phyloP scores from a whole-genome alignment of 805 yeast genomes.

The Ogataea populi-albae region DNA sequence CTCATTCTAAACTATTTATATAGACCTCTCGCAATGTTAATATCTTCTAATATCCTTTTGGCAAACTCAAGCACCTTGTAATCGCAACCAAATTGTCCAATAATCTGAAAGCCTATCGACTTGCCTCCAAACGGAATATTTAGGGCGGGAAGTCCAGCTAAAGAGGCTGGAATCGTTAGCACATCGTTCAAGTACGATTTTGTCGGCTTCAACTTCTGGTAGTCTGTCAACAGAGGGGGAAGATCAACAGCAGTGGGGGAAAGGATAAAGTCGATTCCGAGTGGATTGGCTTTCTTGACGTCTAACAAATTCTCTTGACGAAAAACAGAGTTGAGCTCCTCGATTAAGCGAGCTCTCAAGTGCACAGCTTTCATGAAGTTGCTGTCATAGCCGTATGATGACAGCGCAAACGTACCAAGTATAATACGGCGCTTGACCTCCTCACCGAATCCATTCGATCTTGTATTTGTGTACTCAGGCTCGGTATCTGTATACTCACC shows the following conservation, averaged over 20 bases:
- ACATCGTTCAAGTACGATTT: constrained; percentile 77
- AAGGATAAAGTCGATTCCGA: constrained; percentile 65
- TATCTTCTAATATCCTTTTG: background rate
- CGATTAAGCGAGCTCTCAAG: constrained; percentile 56
- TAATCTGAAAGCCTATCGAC: constrained; percentile 70
- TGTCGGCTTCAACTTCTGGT: constrained; percentile 36
- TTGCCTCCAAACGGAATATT: constrained; percentile 59
- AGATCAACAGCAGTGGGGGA: constrained; percentile 65
- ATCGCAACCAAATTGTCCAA: constrained; percentile 88
- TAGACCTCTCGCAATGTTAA: too few species aligned
- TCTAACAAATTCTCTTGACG: constrained; percentile 42
- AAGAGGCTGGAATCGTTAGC: constrained; percentile 83
- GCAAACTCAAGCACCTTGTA: constrained; percentile 46
- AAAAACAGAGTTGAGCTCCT: constrained; percentile 68
- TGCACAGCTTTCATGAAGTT: constrained; percentile 76
- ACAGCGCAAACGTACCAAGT: constrained; percentile 82
- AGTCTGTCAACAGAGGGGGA: constrained; percentile 41
- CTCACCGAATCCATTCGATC: constrained; percentile 66
- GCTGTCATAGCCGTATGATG: constrained; percentile 67
- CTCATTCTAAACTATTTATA: too few species aligned
- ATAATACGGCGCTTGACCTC: constrained; percentile 84
- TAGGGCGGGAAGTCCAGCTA: constrained; percentile 88
- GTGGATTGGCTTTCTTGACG: constrained; percentile 14
- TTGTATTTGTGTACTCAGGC: constrained; percentile 49
- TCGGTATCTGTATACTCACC: constrained; percentile 28